Conservation (phyloP, 805 yeast genomes). For the Candida coquimbonensis region DNA sequence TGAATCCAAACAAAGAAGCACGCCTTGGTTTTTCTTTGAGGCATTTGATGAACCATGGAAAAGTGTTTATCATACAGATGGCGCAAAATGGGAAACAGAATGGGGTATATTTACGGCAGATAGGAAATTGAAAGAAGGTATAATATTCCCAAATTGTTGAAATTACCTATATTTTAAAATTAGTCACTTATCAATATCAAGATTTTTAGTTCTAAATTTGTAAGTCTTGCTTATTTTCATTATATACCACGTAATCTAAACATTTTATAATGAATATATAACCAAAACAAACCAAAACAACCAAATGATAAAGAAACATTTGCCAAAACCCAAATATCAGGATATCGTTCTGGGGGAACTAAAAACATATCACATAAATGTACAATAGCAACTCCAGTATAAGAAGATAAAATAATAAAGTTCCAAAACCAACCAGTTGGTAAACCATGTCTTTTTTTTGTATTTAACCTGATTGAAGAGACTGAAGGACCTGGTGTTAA, state of each 20-base stretch:
- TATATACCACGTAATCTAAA: conserved; percentile 8
- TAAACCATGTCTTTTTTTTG: conserved; percentile 34
- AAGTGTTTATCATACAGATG: conserved; percentile 39
- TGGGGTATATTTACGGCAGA: conserved; percentile 59
- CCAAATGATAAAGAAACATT: conserved; percentile 71
- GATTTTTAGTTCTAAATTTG: too few relatives aligned
- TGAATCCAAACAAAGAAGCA: conserved; percentile 26
- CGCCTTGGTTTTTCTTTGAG: conserved; percentile 53
- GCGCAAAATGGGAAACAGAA: conserved; percentile 56
- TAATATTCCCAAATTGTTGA: conserved; percentile 31
- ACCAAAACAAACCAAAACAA: conserved; percentile 67
- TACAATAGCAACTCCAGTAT: conserved; percentile 40
- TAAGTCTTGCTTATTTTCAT: too few relatives aligned
- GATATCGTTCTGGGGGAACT: conserved; percentile 53
- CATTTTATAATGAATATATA: conserved; percentile 70
- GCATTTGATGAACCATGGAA: conserved; percentile 77
- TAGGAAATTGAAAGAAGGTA: conserved; percentile 37
- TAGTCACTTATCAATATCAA: too few relatives aligned
- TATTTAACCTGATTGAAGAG: conserved; percentile 24
- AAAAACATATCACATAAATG: conserved; percentile 48
- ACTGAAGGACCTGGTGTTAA: conserved; percentile 40
- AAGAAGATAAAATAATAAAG: conserved; percentile 43
- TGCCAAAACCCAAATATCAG: conserved; percentile 80
- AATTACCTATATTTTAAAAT: neutral
- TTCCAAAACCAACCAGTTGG: conserved; percentile 47